Percentiles rank a stretch among this genome's conserved stretches.
Conservation (phyloP, 768 basidiomycete genomes). For the Infundibulicybe gibba region DNA sequence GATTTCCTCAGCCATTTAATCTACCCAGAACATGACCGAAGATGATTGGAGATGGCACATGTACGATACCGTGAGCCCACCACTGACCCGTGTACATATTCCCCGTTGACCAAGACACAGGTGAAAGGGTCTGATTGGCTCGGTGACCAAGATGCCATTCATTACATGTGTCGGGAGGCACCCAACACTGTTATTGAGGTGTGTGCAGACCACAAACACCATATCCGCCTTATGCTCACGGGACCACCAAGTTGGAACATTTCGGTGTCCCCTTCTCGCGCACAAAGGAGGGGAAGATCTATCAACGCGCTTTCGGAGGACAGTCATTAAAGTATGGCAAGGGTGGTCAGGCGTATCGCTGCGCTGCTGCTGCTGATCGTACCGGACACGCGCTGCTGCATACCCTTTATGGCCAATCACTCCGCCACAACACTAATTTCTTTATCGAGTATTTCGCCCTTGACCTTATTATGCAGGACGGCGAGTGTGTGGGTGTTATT, state of each 20-base stretch:
- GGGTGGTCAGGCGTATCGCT: slow-evolving; percentile 98
- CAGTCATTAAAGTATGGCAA: slow-evolving; percentile 97
- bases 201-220: slow-evolving; percentile 6
- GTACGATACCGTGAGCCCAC: slow-evolving; percentile 80
- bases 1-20: slow-evolving; percentile 4
- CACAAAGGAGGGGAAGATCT: slow-evolving; percentile 98
- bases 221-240: background rate
- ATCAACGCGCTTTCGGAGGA: slow-evolving; percentile 98
- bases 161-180: slow-evolving; percentile 99
- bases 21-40: slow-evolving; percentile 90
- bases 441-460: slow-evolving; percentile 99
- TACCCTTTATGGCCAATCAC: slow-evolving; percentile 98
- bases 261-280: slow-evolving; percentile 98
- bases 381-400: slow-evolving; percentile 98
- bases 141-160: slow-evolving; percentile 99
- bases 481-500: slow-evolving; percentile 98
- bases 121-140: slow-evolving; percentile 99
- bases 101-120: slow-evolving; percentile 29
- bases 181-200: slow-evolving; percentile 93
- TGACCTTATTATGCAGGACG: slow-evolving; percentile 97
- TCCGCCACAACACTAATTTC: slow-evolving; percentile 99
- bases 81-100: background rate
- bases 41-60: slow-evolving; percentile 99
- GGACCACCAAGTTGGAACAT: slow-evolving; percentile 78
- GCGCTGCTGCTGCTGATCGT: slow-evolving; percentile 97